These are phyloP conservation scores for Fusarium buharicum DNA, from an alignment of 2,329 filamentous ascomycete genomes.

Conservation along the genomic window DNA sequence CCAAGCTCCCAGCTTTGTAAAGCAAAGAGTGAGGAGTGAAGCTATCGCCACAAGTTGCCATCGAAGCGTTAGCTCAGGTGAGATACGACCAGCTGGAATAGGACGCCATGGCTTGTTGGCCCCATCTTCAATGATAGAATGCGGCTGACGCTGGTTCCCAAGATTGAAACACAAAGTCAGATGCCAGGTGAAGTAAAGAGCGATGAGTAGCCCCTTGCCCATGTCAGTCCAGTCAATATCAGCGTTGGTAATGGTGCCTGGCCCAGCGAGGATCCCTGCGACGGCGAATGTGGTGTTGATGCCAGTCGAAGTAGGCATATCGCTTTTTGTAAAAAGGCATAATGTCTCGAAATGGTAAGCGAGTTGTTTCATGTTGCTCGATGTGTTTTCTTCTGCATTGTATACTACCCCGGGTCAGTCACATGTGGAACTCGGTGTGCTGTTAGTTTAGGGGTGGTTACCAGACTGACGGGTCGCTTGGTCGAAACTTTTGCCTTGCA, in stretches of 20 bases:
- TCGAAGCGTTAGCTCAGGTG: constrained; percentile 36
- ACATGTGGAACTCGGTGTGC: constrained; percentile 4
- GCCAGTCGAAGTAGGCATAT: constrained; percentile 33
- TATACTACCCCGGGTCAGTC: constrained; percentile 25
- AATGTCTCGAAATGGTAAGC: constrained; percentile 30
- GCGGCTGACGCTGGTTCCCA: constrained; percentile 51
- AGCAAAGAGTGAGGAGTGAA: constrained; percentile 33
- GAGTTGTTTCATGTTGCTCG: constrained; percentile 16
- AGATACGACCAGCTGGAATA: constrained; percentile 45
- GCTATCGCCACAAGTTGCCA: constrained; percentile 43
- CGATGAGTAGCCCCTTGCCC: constrained; percentile 32
- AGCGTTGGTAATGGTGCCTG: constrained; percentile 25
- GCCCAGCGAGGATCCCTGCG: constrained; percentile 30
- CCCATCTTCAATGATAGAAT: constrained; percentile 51
- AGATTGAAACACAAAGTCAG: constrained; percentile 49
- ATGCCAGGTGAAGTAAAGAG: constrained; percentile 39
- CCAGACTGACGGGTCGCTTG: constrained; percentile 23
- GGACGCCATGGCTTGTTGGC: constrained; percentile 55
- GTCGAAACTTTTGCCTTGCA: background rate
- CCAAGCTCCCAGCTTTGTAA: constrained; percentile 34
- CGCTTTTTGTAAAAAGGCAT: constrained; percentile 37
- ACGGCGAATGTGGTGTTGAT: constrained; percentile 36
- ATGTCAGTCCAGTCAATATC: constrained; percentile 24
- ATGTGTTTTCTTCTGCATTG: constrained; percentile 4
- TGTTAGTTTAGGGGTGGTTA: constrained; percentile 24